Base-by-base conservation (phyloP, 345 rosid genomes). In the Eucalyptus sp. region DNA sequence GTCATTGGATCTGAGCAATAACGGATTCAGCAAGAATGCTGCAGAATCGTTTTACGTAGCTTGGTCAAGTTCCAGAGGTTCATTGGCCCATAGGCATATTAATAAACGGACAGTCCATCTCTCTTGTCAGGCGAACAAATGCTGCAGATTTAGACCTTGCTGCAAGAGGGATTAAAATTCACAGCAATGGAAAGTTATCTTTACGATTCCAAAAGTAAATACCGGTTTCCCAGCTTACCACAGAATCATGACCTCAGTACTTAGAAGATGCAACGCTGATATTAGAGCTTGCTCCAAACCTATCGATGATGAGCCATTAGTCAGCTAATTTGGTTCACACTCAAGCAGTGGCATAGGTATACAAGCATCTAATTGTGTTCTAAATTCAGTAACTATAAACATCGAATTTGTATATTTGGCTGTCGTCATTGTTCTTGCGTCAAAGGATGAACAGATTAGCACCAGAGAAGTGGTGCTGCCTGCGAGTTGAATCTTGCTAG, bases 71-170 rank as follows among this genome's bases (percentile, higher is more conserved):
- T 87, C 91, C 58, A 93, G 94, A 88, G 91, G 87, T 91, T 93
- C 89, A 86, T 86, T 54, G 84, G 88, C 99, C 51, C 64, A 90
- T 90, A 93, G 87, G 91, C 99, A 97, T 92, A 90, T 95, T 27
- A 89, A 94, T 91, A 94, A 92, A 86, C 91, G 92, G 90, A 92
- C 88, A 43, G 90, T 94, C 86, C 99, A 96, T 92, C 94, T 98
- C 56, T 95, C 95, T 1, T 89, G 92, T 10, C 90, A 91, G 89
- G 94, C 91, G 71, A 93, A 89, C 50, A 91, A 91, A 89, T 96
- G 98, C 90, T 98, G 98, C 56, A 88, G 91, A 48, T 89, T 90
- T 64, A 94, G 94, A 93, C 91, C 95, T 44, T 96, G 99, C 94
- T 98, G 99, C 93, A 94, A 87, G 92, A 95, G 92, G 91, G 94